These are phyloP conservation scores for Petrea volubilis DNA, from an alignment of 257 asterid genomes.

Conservation along the genomic window DNA sequence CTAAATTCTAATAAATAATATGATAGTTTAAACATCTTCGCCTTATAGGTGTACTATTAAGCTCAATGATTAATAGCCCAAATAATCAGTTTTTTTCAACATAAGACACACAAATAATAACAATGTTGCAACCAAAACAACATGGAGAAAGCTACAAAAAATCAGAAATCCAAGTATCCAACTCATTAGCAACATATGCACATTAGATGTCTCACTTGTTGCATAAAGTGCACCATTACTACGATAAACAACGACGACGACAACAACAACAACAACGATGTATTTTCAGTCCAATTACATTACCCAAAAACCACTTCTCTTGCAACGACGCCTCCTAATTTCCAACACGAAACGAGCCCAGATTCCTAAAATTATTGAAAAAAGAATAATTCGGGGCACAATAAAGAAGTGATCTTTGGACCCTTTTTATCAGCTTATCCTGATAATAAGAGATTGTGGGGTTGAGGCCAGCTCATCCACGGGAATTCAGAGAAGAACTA, in stretches of 20 bases:
- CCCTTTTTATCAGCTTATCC: conserved; percentile 8
- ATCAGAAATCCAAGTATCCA: no score
- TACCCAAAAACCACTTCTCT: no score
- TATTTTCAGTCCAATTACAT: no score
- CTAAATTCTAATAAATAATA: conserved; percentile 1
- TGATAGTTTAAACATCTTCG: background rate
- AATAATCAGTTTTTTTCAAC: background rate
- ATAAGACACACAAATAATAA: background rate
- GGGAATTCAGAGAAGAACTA: conserved; percentile 35
- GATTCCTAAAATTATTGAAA: conserved; percentile 28
- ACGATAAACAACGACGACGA: background rate
- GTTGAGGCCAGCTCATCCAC: conserved; percentile 61
- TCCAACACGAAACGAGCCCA: conserved; percentile 18
- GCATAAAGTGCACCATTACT: no score
- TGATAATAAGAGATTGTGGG: conserved; percentile 36
- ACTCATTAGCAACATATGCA: conserved; percentile 12
- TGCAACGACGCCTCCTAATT: no score
- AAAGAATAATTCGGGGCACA: conserved; percentile 11
- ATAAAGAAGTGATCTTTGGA: background rate
- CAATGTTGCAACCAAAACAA: background rate
- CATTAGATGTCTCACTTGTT: conserved; percentile 15
- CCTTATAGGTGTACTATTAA: background rate
- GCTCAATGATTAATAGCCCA: background rate
- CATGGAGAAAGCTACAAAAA: background rate
- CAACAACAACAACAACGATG: no score